Evolutionary conservation across 2,329 filamentous ascomycete species (phyloP).

Genomic region (Epichloe glyceriae): DNA sequence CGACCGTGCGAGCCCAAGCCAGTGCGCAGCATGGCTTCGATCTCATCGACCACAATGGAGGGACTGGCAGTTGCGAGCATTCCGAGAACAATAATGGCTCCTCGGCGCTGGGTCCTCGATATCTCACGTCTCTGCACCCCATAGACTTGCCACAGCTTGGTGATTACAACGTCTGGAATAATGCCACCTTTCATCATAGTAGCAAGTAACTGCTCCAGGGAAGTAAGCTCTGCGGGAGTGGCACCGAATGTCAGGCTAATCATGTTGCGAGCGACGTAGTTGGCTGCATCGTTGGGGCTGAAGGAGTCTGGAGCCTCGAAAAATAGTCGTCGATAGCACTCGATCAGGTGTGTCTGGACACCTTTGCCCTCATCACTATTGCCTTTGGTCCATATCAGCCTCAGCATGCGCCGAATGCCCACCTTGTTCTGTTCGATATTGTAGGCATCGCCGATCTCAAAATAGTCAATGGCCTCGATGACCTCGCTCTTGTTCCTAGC

Average conservation of each 20-base stretch:
- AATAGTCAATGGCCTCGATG: conserved; percentile 98
- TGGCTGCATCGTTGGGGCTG: conserved; percentile 77
- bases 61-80: conserved; percentile 92
- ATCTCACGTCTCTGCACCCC: conserved; percentile 89
- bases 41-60: conserved; percentile 86
- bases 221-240: conserved; percentile 88
- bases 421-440: conserved; percentile 86
- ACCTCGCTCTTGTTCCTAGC: conserved; percentile 97
- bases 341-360: conserved; percentile 90
- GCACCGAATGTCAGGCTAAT: conserved; percentile 95
- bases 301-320: conserved; percentile 90
- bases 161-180: conserved; percentile 72
- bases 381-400: conserved; percentile 97
- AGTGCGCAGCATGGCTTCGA: conserved; percentile 85
- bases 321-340: conserved; percentile 91
- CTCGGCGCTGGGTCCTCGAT: conserved; percentile 77
- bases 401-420: conserved; percentile 89
- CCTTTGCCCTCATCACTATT: conserved; percentile 99
- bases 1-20: conserved; percentile 73
- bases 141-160: conserved; percentile 96
- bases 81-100: conserved; percentile 88
- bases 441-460: conserved; percentile 89
- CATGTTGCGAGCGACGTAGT: conserved; percentile 96
- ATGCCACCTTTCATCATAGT: conserved; percentile 96
- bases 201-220: conserved; percentile 81